Base-by-base conservation (phyloP, 345 rosid genomes). In the Jatropha curcas region DNA sequence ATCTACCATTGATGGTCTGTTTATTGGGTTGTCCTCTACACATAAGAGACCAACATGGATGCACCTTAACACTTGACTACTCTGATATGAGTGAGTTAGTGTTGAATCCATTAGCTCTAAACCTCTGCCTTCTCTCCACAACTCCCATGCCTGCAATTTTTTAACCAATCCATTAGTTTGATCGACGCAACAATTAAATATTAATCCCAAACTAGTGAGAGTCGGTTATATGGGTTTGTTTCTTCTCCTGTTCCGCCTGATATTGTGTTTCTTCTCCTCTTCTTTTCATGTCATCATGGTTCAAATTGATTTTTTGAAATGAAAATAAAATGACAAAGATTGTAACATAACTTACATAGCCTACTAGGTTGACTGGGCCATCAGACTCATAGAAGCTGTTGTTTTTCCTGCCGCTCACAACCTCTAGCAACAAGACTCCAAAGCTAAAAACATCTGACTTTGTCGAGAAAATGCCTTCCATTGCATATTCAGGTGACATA, bases 381-480 rank as follows among this genome's bases (percentile, higher is more conserved):
- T 71, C 61, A 71, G 31, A 52, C 10, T 76, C 1, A 8, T 2
- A 4, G 24, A 19, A 33, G 0, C 22, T 22, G 12, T 33, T 65
- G 59, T 41, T 55, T n/a, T 48, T 76, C 80, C n/a, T 57, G 37
- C 80, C 80, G 11, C 75, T 70, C 4, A 65, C 27, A 22, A 67
- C 61, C 62, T 75, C 73, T 22, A 75, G 11, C 17, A 64, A 2
- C 62, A 76, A 34, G 34, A 76, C 71, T 9, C 79, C 79, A 34
- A 69, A 76, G 35, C 79, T 76, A n/a, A 39, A 76, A 10, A 76
- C 74, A 33, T 76, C 74, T 1, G 79, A 60, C 51, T 76, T 76
- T 3, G 31, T 16, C 0, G 79, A 76, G 41, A 70, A n/a, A 76
- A 17, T 20, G 25, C n/a, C 79, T 51, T 61, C 20, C 70, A 70